Evolutionary conservation across 139 green algal genomes (phyloP).

Genomic region (Trebouxia sp.): DNA sequence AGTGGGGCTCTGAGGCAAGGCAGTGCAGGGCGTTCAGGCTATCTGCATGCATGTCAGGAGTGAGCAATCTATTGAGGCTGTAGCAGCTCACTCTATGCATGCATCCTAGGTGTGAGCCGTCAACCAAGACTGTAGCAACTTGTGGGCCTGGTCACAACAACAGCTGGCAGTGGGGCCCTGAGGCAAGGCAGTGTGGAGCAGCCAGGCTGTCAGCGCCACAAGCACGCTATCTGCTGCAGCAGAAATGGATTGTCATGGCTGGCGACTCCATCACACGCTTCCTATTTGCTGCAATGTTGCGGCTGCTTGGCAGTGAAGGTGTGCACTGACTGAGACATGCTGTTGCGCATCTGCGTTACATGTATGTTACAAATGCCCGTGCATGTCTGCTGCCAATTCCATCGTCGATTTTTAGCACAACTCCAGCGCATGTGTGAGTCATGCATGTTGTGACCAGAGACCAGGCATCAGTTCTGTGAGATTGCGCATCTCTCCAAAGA

Average conservation of each 20-base stretch:
- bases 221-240: not conserved
- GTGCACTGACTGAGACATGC: not conserved
- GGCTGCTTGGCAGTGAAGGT: slow-evolving; percentile 27
- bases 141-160: slow-evolving; percentile 18
- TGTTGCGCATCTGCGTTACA: not conserved
- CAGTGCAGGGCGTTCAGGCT: slow-evolving; percentile 34
- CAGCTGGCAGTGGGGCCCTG: slow-evolving; percentile 32
- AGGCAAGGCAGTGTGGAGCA: slow-evolving; percentile 29
- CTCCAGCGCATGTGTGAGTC: too few relatives aligned
- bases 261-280: slow-evolving; percentile 38
- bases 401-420: too few relatives aligned
- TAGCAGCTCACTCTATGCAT: not conserved
- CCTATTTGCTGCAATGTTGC: slow-evolving; percentile 41
- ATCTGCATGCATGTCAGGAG: too few relatives aligned
- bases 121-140: not conserved
- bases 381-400: too few relatives aligned
- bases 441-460: too few relatives aligned
- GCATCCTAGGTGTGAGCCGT: not conserved
- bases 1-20: slow-evolving; percentile 15
- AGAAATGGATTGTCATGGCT: slow-evolving; percentile 36
- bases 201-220: not conserved
- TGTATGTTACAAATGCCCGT: too few relatives aligned
- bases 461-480: too few relatives aligned
- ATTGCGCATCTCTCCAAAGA: too few relatives aligned
- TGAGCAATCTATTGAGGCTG: not conserved